A percentile compares a stretch with the other conserved stretches of the same genome.
These are phyloP conservation scores for Candida hungchunana DNA, from an alignment of 805 yeast species.

Conservation along the genomic window DNA sequence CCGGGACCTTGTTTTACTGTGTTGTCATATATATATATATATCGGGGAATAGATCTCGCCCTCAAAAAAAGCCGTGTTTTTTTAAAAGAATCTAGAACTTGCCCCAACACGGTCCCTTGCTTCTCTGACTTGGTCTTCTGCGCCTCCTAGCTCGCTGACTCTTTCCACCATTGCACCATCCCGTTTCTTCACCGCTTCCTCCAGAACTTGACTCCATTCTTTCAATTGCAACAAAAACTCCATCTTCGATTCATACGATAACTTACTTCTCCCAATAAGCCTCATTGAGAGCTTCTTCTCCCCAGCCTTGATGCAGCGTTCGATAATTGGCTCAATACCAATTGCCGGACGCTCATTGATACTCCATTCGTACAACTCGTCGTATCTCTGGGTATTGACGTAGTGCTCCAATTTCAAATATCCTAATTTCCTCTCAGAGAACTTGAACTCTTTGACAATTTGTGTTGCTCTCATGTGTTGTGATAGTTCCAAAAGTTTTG, in stretches of 20 bases:
- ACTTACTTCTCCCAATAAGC: slow-evolving; percentile 13
- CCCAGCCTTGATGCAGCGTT: slow-evolving; percentile 12
- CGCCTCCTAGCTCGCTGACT: slow-evolving; percentile 6
- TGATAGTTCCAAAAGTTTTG: slow-evolving; percentile 39
- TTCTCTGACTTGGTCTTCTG: slow-evolving; percentile 5
- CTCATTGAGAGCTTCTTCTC: slow-evolving; percentile 20
- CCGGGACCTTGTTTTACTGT: too few relatives aligned
- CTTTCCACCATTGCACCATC: slow-evolving; percentile 14
- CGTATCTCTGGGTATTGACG: slow-evolving; percentile 45
- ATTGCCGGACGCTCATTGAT: slow-evolving; percentile 58
- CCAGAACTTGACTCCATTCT: slow-evolving; percentile 19
- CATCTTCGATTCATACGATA: slow-evolving; percentile 16
- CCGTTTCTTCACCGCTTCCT: slow-evolving; percentile 20
- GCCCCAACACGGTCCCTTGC: slow-evolving; percentile 12
- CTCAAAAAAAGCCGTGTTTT: neutral
- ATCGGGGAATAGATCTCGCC: too few relatives aligned
- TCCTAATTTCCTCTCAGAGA: slow-evolving; percentile 55
- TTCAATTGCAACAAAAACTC: slow-evolving; percentile 18
- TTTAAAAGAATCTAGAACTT: slow-evolving; percentile 15
- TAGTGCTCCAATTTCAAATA: slow-evolving; percentile 47
- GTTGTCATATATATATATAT: too few relatives aligned
- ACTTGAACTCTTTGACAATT: slow-evolving; percentile 47
- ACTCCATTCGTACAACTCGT: slow-evolving; percentile 51
- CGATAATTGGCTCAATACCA: slow-evolving; percentile 57
- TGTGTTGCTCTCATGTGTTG: slow-evolving; percentile 47